Evolutionary conservation across 208 protist genomes (phyloP), one percentile per base, ranked within the genome.

Genomic region (Acanthamoeba culbertsoni): DNA sequence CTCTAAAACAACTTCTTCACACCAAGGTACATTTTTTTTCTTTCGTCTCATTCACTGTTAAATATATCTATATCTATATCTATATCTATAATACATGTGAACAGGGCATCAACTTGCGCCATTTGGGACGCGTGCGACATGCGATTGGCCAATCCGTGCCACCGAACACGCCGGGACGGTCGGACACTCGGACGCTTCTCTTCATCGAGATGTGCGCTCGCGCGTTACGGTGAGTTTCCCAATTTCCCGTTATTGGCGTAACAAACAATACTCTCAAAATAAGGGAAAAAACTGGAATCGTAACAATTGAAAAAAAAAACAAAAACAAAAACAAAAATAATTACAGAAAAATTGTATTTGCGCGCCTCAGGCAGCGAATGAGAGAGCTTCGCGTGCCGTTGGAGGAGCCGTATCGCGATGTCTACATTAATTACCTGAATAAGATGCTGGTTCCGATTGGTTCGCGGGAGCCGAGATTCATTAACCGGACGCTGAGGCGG

Each of bases 151-250:
- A 28, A 43, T 1, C 2, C 26, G 71, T 82, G 45, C 45, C 43
- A n/a, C 26, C 71, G 42, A 10, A 16, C 71, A 82, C 71, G 6
- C 20, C 71, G 28, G 71, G 71, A 23, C 28, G 33, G 7, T 1
- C n/a, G 42, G 71, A 82, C 45, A 53, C 71, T 0, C 71, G 71
- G 0, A 37, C 28, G 10, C 45, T 82, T 37, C 71, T 82, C 42
- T 33, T 82, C 45, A 53, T 82, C 37, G 71, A 82, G 71, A 82
- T 82, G 71, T 82, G 71, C 43, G 71, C 71, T 10, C 71, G 71
- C 45, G 37, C 71, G 1, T 2, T 82, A 3, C 37, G 71, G 71
- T 82, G 53, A 6, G 23, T 63, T 35, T 1, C 42, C 4, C 0
- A n/a, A n/a, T n/a, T n/a, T n/a, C n/a, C n/a, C n/a, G n/a, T n/a